phyloP scores from a whole-genome alignment of 768 basidiomycete genomes.

The Tylopilus plumbeoviolaceoides region DNA sequence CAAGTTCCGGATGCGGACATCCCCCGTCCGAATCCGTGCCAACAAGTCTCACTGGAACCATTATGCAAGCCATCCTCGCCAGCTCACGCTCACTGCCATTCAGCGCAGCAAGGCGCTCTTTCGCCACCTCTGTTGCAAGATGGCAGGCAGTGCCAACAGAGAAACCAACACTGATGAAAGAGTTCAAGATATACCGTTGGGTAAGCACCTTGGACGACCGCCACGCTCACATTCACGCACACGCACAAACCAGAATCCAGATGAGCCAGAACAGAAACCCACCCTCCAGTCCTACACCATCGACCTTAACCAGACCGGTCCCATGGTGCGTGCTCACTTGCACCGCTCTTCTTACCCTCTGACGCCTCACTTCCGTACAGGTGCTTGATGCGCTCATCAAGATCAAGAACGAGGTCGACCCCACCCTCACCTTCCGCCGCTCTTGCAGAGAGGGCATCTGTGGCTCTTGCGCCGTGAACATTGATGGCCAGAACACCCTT shows the following conservation, averaged over 20 bases:
- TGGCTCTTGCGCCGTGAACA: conserved; percentile 98
- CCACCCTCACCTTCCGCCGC: conserved; percentile 93
- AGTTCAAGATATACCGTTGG: conserved; percentile 99
- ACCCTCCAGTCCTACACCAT: conserved; percentile 85
- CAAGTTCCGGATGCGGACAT: conserved; percentile 6
- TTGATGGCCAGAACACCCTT: conserved; percentile 96
- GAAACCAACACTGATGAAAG: conserved; percentile 76
- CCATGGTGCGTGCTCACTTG: conserved; percentile 62
- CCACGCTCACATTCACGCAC: background rate
- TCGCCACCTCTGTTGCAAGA: conserved; percentile 26
- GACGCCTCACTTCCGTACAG: conserved; percentile 28
- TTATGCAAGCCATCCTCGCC: conserved; percentile 16
- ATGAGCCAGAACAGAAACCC: conserved; percentile 89
- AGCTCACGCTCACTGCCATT: conserved; percentile 4
- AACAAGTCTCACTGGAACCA: background rate
- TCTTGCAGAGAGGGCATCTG: conserved; percentile 96
- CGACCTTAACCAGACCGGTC: conserved; percentile 91
- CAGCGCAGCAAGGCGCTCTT: conserved; percentile 26
- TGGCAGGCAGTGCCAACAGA: conserved; percentile 46
- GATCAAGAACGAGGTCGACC: conserved; percentile 98
- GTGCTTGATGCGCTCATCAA: conserved; percentile 93
- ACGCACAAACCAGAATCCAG: conserved; percentile 66
- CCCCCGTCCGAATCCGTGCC: background rate
- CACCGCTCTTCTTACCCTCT: conserved; percentile 1
- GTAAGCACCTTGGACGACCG: conserved; percentile 33